phyloP scores from a whole-genome alignment of 441 rosid species.

The Populus hybrid region DNA sequence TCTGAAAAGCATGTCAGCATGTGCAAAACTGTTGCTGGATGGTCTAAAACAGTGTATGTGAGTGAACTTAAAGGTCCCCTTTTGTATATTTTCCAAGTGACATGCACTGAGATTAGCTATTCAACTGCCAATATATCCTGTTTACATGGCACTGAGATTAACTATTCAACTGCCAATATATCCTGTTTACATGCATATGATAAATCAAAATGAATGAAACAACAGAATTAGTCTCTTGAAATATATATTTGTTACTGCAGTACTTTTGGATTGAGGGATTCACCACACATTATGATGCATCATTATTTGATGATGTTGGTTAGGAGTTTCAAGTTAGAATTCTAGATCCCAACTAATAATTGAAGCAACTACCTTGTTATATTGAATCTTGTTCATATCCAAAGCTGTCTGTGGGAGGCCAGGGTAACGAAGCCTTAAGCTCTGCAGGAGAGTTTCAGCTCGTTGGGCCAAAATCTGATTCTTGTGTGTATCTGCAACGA shows the following conservation, averaged over 20 bases:
- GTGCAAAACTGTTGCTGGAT: background rate
- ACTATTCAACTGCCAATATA: no score
- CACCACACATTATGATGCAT: background rate
- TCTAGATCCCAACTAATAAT: background rate
- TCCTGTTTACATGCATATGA: no score
- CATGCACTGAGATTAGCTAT: no score
- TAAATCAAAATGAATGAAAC: background rate
- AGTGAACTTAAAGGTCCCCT: no score
- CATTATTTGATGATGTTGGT: background rate
- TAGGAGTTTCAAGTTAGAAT: background rate
- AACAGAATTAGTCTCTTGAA: background rate
- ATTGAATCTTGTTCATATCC: slow-evolving; percentile 43
- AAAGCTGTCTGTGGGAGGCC: slow-evolving; percentile 87
- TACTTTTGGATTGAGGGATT: slow-evolving; percentile 1
- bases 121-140: no score
- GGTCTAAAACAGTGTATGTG: background rate
- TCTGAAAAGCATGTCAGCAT: background rate
- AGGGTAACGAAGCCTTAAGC: slow-evolving; percentile 77
- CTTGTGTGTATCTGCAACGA: slow-evolving; percentile 61
- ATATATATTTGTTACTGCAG: background rate
- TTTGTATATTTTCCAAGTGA: no score
- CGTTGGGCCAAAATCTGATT: slow-evolving; percentile 61
- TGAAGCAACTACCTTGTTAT: slow-evolving; percentile 61
- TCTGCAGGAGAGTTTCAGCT: slow-evolving; percentile 76
- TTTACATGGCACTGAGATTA: no score